These are phyloP conservation scores for Penicillium sp. DNA, from an alignment of 2,329 filamentous ascomycete species.

Conservation along the genomic window DNA sequence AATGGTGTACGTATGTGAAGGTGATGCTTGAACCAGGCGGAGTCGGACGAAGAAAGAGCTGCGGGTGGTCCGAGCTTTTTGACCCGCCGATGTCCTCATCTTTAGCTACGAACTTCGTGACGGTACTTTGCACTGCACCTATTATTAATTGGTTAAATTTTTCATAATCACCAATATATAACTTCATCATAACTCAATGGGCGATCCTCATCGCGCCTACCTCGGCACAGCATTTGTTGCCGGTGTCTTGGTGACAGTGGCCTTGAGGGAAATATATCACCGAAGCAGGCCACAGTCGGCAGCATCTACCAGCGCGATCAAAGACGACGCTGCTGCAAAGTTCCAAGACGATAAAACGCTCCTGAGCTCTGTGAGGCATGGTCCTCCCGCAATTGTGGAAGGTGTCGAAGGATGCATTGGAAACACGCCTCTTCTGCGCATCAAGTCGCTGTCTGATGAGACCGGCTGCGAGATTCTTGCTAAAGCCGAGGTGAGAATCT, in stretches of 20 bases:
- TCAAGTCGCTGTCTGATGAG: constrained; percentile 77
- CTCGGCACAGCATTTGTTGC: constrained; percentile 70
- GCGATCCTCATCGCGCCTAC: constrained; percentile 45
- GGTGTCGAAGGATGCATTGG: constrained; percentile 92
- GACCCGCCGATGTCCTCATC: constrained; percentile 14
- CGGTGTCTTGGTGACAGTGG: constrained; percentile 70
- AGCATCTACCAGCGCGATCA: constrained; percentile 14
- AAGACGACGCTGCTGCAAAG: constrained; percentile 31
- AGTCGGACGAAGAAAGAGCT: constrained; percentile 14
- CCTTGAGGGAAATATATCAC: constrained; percentile 73
- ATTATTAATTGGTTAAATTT: too few species aligned
- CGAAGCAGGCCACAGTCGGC: constrained; percentile 51
- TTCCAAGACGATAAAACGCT: constrained; percentile 51
- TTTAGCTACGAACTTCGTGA: constrained; percentile 6
- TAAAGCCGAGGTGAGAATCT: constrained; percentile 68
- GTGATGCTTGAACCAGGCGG: too few species aligned
- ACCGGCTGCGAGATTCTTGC: constrained; percentile 87
- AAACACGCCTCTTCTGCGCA: constrained; percentile 82
- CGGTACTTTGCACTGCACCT: neutral
- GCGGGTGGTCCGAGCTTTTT: constrained; percentile 36
- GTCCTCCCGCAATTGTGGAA: constrained; percentile 55
- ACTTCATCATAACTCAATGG: constrained; percentile 22
- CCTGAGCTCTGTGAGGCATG: constrained; percentile 22
- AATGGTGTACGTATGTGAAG: constrained; percentile 13
- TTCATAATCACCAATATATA: constrained; percentile 13